Base-by-base conservation (phyloP, 805 yeast genomes). In the Barnettozyma populi region DNA sequence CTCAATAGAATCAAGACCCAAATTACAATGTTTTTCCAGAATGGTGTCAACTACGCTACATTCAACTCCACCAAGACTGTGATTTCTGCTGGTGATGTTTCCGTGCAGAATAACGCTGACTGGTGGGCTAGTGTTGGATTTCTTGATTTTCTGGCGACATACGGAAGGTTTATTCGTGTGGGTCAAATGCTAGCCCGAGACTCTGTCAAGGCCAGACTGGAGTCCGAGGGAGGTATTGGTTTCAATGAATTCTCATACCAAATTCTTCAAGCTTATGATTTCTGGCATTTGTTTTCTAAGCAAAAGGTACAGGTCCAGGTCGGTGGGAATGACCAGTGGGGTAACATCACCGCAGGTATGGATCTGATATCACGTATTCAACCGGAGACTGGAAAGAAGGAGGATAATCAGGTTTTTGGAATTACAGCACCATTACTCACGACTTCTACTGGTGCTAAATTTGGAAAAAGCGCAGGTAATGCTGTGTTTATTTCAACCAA, bases 271-370 rank as follows among this genome's bases (percentile, higher is more conserved):
- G 98, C 97, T 0, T 94, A 79, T 63, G 99, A 94, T 62, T 94
- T 89, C 61, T 89, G 84, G 74, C 89, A 90, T 61, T 68, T 94
- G 49, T 80, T 79, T 69, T 74, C 74, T 35, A 63, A 76, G 14
- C 66, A 78, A 34, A 65, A 71, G 4, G 90, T 90, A 38, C 72
- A 74, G 38, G 66, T 90, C 13, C 98, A 94, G 68, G 82, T 86
- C 32, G 99, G 99, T 21, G 99, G 99, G 6, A 90, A 86, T 61
- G 99, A 94, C 63, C 99, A 94, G 66, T 94, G 97, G 90, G 99
- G 99, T 1, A 94, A 94, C 59, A 94, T 94, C 50, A 88, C 95
- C 2, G 97, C 98, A 0, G 99, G 99, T 0, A 78, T 87, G 36
- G 99, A 94, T 59, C 72, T 94, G 49, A 89, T 90, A 36, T 72